Evolutionary conservation across 495 filamentous ascomycete genomes (phyloP), one percentile per base, ranked within the genome.

Genomic region (Trichocladium antarcticum): DNA sequence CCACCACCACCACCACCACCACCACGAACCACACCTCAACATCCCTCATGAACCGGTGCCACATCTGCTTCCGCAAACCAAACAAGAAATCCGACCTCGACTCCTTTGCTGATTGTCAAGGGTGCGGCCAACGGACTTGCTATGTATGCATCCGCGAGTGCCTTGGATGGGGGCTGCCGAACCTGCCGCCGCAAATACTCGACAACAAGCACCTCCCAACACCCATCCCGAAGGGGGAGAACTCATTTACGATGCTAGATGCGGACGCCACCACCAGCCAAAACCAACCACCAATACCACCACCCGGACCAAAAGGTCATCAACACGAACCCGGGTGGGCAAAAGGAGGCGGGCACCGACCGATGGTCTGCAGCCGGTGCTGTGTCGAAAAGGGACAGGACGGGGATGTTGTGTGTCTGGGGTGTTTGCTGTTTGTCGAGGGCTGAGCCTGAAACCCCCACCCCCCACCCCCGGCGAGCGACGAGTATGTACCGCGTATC

Each of bases 141-240:
- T 73, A 63, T 51, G 56, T 74, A 24, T 74, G 71, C 57, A 65
- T 74, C 14, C 58, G 71, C 6, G 64, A 70, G 46, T 74, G 71
- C 42, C 63, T 65, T 20, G 67, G 64, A 17, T 72, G 67, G 67
- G 45, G 58, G 3, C 51, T 21, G 31, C 28, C 14, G 40, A 24
- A 14, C 34, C 21, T 17, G 1, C 5, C n/a, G 11, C 11, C n/a
- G 24, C 17, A 7, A 19, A 32, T 14, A 19, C 29, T 5, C 44
- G 9, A 24, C 37, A 56, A 29, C 32, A 29, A 21, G n/a, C 32
- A 34, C 41, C 38, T 15, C 16, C 37, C 41, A 45, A n/a, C 11
- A 39, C 12, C 11, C 27, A 34, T 35, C 9, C 27, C 29, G 4
- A 42, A 54, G 40, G 24, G 52, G 5, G 61, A 61, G 0, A 37